Percentiles rank a stretch among this genome's conserved stretches.
Conservation (phyloP, 257 asterid species). For the Galeopsis tetrahit region DNA sequence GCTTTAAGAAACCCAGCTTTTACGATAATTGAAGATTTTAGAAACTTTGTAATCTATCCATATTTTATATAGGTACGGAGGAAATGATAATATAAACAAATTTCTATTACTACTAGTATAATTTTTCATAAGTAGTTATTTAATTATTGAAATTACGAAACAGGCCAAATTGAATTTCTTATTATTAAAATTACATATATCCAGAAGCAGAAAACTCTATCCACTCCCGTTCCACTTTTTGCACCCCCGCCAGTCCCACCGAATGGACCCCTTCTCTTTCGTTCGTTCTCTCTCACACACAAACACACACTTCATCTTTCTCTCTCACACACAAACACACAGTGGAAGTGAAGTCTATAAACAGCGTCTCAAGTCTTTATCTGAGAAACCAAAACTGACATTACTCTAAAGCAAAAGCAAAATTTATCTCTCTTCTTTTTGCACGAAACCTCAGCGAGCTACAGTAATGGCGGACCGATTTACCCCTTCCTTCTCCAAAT, state of each 20-base stretch:
- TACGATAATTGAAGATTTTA: background rate
- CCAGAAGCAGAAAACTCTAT: conserved; percentile 50
- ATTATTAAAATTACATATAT: conserved; percentile 30
- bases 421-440: conserved; percentile 41
- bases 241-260: conserved; percentile 33
- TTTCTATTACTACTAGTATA: no score
- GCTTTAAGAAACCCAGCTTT: background rate
- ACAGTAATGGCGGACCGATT: conserved; percentile 51
- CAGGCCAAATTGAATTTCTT: background rate
- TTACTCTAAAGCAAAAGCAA: conserved; percentile 21
- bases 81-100: background rate
- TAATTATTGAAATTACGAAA: background rate
- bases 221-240: conserved; percentile 51
- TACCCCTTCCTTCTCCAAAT: conserved; percentile 37
- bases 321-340: conserved; percentile 14
- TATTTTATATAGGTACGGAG: no score
- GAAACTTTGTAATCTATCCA: background rate
- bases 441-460: conserved; percentile 33
- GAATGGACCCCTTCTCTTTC: background rate
- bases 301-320: conserved; percentile 8
- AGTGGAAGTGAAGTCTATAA: background rate
- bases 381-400: conserved; percentile 36
- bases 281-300: conserved; percentile 38
- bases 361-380: conserved; percentile 38
- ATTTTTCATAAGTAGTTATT: no score